Evolutionary conservation across 2,329 filamentous ascomycete genomes (phyloP).

Genomic region (Claviceps citrina): DNA sequence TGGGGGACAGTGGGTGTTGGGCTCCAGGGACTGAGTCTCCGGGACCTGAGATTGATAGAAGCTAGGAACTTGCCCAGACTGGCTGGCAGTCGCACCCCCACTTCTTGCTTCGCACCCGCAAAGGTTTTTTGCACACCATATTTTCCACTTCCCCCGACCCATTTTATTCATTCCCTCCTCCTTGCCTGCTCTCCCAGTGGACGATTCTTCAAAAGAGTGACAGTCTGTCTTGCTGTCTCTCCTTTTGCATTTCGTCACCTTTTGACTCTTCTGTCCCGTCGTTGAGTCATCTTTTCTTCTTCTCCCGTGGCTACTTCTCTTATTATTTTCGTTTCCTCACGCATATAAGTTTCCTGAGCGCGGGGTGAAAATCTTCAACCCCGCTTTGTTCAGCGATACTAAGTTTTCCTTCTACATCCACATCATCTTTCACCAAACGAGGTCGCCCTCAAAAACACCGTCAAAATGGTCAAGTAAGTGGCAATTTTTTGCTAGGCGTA

Average conservation of each 20-base stretch:
- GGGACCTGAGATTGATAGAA: no score
- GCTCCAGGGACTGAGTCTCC: no score
- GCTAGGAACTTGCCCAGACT: no score
- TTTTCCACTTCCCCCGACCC: slow-evolving; percentile 8
- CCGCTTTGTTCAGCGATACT: slow-evolving; percentile 23
- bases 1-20: no score
- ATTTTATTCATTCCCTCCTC: slow-evolving; percentile 11
- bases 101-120: neutral
- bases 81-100: neutral
- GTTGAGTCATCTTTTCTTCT: slow-evolving; percentile 4
- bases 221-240: slow-evolving; percentile 29
- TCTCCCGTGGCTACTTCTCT: slow-evolving; percentile 3
- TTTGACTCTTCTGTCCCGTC: slow-evolving; percentile 11
- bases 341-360: slow-evolving; percentile 15
- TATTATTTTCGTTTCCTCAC: slow-evolving; percentile 4
- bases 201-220: slow-evolving; percentile 23
- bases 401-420: slow-evolving; percentile 16
- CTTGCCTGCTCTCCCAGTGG: slow-evolving; percentile 16
- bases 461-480: slow-evolving; percentile 99
- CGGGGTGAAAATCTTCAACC: slow-evolving; percentile 29
- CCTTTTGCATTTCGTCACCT: slow-evolving; percentile 18
- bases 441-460: slow-evolving; percentile 49
- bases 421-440: slow-evolving; percentile 22
- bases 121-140: slow-evolving; percentile 6
- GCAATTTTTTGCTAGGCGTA: slow-evolving; percentile 4